Percentiles rank a stretch among this genome's conserved stretches.
phyloP scores from a whole-genome alignment of 306 rosid genomes.

The Dalbergia cultrata region DNA sequence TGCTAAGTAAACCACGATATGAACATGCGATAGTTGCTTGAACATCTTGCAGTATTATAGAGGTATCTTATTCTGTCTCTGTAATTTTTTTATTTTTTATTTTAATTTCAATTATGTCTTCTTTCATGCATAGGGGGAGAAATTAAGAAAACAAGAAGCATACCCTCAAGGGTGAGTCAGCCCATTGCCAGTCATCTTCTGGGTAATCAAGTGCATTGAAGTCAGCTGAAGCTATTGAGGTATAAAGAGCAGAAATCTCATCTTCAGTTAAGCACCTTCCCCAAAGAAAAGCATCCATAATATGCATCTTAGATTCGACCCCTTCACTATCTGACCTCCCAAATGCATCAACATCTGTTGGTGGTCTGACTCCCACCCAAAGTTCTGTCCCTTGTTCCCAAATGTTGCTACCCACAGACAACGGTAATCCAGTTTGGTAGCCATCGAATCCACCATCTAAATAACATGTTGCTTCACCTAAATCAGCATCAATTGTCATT shows the following conservation, averaged over 20 bases:
- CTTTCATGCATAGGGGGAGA: not conserved
- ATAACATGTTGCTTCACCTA: constrained; percentile 95
- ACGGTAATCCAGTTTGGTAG: constrained; percentile 88
- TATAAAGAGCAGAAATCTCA: constrained; percentile 86
- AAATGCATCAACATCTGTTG: constrained; percentile 93
- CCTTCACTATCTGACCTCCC: constrained; percentile 99
- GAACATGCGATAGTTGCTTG: constrained; percentile 50
- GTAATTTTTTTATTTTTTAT: not conserved
- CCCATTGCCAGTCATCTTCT: constrained; percentile 97
- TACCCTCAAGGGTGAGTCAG: constrained; percentile 97
- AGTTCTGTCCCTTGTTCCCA: constrained; percentile 96
- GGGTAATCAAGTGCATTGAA: constrained; percentile 73
- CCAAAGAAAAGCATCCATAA: constrained; percentile 98
- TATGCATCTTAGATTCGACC: constrained; percentile 98
- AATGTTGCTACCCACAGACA: constrained; percentile 75
- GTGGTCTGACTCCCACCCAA: constrained; percentile 98
- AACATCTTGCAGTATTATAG: constrained; percentile 9
- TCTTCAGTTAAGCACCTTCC: constrained; percentile 98
- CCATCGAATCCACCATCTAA: constrained; percentile 98
- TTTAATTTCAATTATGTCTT: constrained; percentile 21
- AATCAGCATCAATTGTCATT: constrained; percentile 93
- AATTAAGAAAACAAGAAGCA: not conserved
- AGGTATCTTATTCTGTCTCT: constrained; percentile 12
- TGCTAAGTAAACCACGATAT: not conserved
- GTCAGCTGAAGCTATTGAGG: constrained; percentile 83